Evolutionary conservation across 129 eudicot genomes (phyloP).

Genomic region (Tanacetum coccineum): DNA sequence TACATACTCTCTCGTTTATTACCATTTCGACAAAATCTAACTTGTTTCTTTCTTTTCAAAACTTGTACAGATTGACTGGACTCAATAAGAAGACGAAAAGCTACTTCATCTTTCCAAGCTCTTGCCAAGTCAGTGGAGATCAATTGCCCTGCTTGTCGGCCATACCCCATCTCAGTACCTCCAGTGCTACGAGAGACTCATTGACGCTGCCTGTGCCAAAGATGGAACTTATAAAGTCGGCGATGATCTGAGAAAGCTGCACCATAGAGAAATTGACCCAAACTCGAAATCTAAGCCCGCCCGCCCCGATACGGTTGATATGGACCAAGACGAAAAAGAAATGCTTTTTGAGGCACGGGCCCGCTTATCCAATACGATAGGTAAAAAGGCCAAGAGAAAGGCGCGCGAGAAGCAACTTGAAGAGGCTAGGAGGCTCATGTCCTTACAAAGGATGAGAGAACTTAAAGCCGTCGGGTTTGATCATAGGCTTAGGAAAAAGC

Average conservation of each 20-base stretch:
- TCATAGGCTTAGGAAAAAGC: conserved; percentile 70
- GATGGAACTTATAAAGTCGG: conserved; percentile 92
- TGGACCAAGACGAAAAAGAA: conserved; percentile 99
- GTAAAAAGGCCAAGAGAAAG: conserved; percentile 95
- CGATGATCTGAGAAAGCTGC: conserved; percentile 86
- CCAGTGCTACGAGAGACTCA: conserved; percentile 90
- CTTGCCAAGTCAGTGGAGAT: conserved; percentile 99
- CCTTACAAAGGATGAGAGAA: conserved; percentile 92
- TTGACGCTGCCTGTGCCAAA: conserved; percentile 96
- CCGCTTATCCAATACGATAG: conserved; percentile 86
- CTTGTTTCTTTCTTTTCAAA: not conserved
- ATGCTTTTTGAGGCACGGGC: conserved; percentile 99
- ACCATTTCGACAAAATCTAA: not conserved
- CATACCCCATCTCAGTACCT: conserved; percentile 99
- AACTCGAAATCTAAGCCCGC: conserved; percentile 98
- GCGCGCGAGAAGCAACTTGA: conserved; percentile 95
- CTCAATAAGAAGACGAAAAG: conserved; percentile 95
- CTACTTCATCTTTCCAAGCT: conserved; percentile 93
- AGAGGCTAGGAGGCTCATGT: conserved; percentile 98
- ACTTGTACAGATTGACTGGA: conserved; percentile 87
- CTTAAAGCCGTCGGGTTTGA: conserved; percentile 96
- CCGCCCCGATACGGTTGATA: conserved; percentile 97
- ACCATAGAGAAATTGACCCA: conserved; percentile 97
- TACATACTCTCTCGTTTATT: no score
- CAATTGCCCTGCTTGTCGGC: conserved; percentile 96